Percentiles rank a stretch among this genome's conserved stretches.
These are phyloP conservation scores for Leccinum fibrillosum DNA, from an alignment of 768 basidiomycete species.

Conservation along the genomic window DNA sequence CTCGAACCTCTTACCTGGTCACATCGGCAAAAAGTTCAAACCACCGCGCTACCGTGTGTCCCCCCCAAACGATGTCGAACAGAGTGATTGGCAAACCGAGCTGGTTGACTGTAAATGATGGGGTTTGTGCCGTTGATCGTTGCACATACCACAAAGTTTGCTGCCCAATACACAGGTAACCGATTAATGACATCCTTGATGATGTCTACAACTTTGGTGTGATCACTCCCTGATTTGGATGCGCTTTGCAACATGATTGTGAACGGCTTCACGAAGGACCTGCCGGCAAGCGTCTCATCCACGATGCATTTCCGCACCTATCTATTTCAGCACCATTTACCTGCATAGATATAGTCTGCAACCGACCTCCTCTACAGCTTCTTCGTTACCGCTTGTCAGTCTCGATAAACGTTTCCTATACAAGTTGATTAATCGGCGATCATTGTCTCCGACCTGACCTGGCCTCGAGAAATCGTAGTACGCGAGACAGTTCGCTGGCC, in stretches of 20 bases:
- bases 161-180: constrained; percentile 60
- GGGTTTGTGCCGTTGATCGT: background rate
- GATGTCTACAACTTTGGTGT: constrained; percentile 47
- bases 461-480: constrained; percentile 66
- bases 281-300: constrained; percentile 9
- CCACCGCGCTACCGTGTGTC: constrained; percentile 40
- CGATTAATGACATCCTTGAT: constrained; percentile 66
- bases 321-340: background rate
- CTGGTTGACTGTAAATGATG: background rate
- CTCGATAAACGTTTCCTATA: constrained; percentile 18
- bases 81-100: constrained; percentile 34
- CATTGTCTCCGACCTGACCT: background rate
- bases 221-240: constrained; percentile 2
- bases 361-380: constrained; percentile 11
- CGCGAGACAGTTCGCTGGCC: constrained; percentile 27
- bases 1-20: constrained; percentile 23
- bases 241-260: constrained; percentile 8
- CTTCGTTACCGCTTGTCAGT: constrained; percentile 12
- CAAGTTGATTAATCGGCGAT: background rate
- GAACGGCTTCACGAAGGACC: constrained; percentile 11
- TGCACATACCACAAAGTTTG: constrained; percentile 49
- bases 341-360: background rate
- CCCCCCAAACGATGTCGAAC: constrained; percentile 37
- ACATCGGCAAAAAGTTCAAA: constrained; percentile 49
- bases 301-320: constrained; percentile 16